A percentile compares a stretch with the other conserved stretches of the same genome.
Conservation (phyloP, 495 filamentous ascomycete genomes). For the Neurospora sp. region DNA sequence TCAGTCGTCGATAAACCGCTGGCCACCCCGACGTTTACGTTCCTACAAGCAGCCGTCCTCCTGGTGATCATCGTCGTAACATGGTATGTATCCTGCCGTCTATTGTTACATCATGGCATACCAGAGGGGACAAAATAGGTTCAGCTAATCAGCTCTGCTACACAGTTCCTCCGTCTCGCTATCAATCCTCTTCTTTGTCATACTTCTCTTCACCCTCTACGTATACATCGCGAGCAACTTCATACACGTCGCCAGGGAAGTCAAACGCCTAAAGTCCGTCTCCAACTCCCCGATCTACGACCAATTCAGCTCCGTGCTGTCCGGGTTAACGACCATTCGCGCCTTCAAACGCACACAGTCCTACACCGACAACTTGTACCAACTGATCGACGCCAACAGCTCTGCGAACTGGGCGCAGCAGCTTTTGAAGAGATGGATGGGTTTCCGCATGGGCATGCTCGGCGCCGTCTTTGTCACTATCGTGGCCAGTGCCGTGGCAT, state of each 20-base stretch:
- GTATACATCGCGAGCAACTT: constrained; percentile 32
- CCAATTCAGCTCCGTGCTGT: constrained; percentile 47
- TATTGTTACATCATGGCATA: not conserved
- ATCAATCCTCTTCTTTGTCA: constrained; percentile 17
- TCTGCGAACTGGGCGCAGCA: constrained; percentile 44
- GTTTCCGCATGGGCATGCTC: constrained; percentile 46
- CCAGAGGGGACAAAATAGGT: not conserved
- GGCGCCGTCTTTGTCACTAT: constrained; percentile 49
- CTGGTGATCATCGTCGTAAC: constrained; percentile 16
- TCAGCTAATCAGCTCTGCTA: not conserved
- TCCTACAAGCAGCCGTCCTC: constrained; percentile 8
- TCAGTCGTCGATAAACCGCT: constrained; percentile 29
- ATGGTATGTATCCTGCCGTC: constrained; percentile 4
- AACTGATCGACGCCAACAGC: constrained; percentile 44
- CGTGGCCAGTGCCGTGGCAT: constrained; percentile 47
- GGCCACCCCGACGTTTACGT: constrained; percentile 8
- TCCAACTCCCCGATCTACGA: constrained; percentile 55
- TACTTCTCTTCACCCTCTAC: constrained; percentile 15
- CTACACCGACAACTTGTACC: constrained; percentile 46
- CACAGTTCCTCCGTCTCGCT: constrained; percentile 8
- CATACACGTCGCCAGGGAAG: constrained; percentile 49
- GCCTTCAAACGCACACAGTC: constrained; percentile 44
- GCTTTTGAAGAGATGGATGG: constrained; percentile 51
- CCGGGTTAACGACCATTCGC: constrained; percentile 55
- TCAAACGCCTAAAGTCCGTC: constrained; percentile 53